Percentiles rank a stretch among this genome's conserved stretches.
These are phyloP conservation scores for Mycena capillaripes DNA, from an alignment of 768 basidiomycete genomes.

Conservation along the genomic window DNA sequence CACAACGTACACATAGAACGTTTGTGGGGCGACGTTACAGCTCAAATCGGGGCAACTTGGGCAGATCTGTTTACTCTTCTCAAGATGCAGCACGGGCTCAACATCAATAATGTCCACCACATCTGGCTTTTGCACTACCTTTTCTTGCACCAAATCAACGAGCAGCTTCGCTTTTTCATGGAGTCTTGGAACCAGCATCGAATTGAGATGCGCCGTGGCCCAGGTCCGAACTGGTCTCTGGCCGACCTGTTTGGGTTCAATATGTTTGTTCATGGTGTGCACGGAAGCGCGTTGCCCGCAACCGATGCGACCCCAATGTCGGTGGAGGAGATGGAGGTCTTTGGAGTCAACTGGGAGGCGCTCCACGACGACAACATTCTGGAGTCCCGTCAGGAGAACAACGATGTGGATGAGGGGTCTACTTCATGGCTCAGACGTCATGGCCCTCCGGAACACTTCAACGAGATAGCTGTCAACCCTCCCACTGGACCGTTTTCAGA, in stretches of 20 bases:
- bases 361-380: slow-evolving; percentile 23
- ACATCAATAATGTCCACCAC: slow-evolving; percentile 43
- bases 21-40: slow-evolving; percentile 54
- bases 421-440: slow-evolving; percentile 19
- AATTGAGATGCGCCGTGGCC: slow-evolving; percentile 38
- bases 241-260: slow-evolving; percentile 50
- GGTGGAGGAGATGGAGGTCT: slow-evolving; percentile 26
- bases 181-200: slow-evolving; percentile 53
- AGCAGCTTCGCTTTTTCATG: slow-evolving; percentile 46
- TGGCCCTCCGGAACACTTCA: slow-evolving; percentile 20
- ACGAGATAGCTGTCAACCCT: slow-evolving; percentile 19
- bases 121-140: slow-evolving; percentile 58
- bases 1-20: slow-evolving; percentile 56
- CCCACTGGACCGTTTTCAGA: background rate
- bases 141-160: slow-evolving; percentile 47
- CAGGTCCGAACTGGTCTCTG: slow-evolving; percentile 32
- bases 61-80: slow-evolving; percentile 51
- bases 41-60: slow-evolving; percentile 52
- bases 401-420: slow-evolving; percentile 6
- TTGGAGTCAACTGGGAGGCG: slow-evolving; percentile 30
- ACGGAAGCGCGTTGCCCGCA: slow-evolving; percentile 27
- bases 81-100: slow-evolving; percentile 45
- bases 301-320: background rate
- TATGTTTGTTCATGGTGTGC: slow-evolving; percentile 45
- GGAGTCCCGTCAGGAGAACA: slow-evolving; percentile 7